Base-by-base conservation (phyloP, 2,329 filamentous ascomycete genomes). In the Aspergillus phoenicis region DNA sequence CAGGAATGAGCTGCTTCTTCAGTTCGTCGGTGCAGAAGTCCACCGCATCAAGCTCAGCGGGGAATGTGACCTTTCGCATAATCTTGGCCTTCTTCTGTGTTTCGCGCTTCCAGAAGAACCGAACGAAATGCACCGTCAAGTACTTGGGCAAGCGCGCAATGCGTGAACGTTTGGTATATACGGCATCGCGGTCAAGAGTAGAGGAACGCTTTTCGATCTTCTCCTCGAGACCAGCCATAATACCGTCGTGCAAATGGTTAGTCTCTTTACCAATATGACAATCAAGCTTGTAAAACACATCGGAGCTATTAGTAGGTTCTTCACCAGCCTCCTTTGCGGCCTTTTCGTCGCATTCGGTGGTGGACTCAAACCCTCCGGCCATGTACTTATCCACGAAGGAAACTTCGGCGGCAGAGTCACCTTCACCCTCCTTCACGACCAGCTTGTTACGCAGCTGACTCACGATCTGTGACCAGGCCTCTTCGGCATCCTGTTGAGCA, bases 51-150 rank as follows among this genome's bases (percentile, higher is more conserved):
- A 99, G 82, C 78, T 99, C 95, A 54, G 91, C 88, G 6, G 94
- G 94, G 75, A 99, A 99, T 0, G 92, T 94, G 60, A 99, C 95
- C 80, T 98, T 99, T 75, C 93, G 91, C 91, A 99, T 94, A 70
- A 99, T 99, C 84, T 99, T 99, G 67, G 94, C 93, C 84, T 99
- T 99, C 83, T 98, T 98, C 78, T 96, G 90, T 3, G 91, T 93
- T 68, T 96, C 92, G 51, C 90, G 88, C 74, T 96, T 94, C 95
- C 95, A 99, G 82, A 94, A 97, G 81, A 99, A 99, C 66, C 95
- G 91, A 59, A 99, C 91, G 75, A 99, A 97, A 78, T 99, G 95
- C 4, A 99, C 91, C 0, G 95, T 95, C 48, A 99, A 84, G 75
- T 99, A 97, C 77, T 97, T 96, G 17, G 95, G 95, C 52, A 97